Base-by-base conservation (phyloP, 257 asterid species). In the Schizonepeta tenuifolia region DNA sequence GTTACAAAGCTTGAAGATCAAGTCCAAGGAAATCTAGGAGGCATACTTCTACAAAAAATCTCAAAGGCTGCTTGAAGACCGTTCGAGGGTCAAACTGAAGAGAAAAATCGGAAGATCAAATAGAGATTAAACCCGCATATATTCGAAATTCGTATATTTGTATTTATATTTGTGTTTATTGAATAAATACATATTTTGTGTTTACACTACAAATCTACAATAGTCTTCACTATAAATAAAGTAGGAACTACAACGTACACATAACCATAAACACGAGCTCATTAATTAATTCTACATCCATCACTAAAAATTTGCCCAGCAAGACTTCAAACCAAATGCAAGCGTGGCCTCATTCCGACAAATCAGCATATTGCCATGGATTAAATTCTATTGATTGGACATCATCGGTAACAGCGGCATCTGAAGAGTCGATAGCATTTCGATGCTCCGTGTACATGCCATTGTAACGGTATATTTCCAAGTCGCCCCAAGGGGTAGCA, bases 401-500 rank as follows among this genome's bases (percentile, higher is more conserved):
- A 33, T 86, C 89, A 10, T 75, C 84, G 1, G 21, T 77, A 40
- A 55, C 83, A 9, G 70, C 73, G 20, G 80, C 86, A 33, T 78
- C 80, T 51, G 95, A 86, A 64, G 78, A 76, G 63, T 88, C 97
- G 1, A 88, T 54, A n/a, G 78, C 76, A 60, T 86, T 83, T 9
- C 97, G 83, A 69, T 89, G 96, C 24, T 87, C 88, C 0, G 65
- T 71, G 83, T 93, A 91, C 73, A 89, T 91, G 54, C 97, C 93
- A 9, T 89, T 91, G 76, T 62, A 94, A 44, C 65, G 77, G 28
- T 89, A 94, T 26, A 93, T 65, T 81, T 93, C 98, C 83, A 93
- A 77, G 71, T 91, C 98, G 2, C 97, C 99, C 99, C 98, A 95
- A 12, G 99, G 98, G 5, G 99, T 95, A 1, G 96, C 75, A 15